Percentiles rank a stretch among this genome's conserved stretches.
Evolutionary conservation across 768 basidiomycete genomes (phyloP).

Genomic region (Trametes coccinea): DNA sequence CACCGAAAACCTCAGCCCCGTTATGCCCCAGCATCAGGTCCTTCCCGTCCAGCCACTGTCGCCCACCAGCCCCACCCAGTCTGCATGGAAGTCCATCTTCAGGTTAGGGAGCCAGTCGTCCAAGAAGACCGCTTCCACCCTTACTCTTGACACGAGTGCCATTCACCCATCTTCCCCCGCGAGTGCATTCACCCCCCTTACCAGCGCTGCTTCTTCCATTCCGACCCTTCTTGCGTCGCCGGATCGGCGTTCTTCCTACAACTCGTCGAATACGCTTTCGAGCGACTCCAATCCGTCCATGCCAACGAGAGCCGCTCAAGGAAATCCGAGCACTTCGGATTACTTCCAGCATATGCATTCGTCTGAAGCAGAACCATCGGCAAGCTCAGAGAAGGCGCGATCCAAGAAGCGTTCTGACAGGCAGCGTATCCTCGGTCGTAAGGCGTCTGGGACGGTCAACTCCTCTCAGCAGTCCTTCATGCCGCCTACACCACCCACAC

Average conservation of each 20-base stretch:
- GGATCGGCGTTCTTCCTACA: constrained; percentile 73
- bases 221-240: constrained; percentile 43
- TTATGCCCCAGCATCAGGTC: constrained; percentile 24
- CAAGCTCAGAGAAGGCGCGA: constrained; percentile 20
- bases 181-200: constrained; percentile 34
- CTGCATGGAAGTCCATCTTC: constrained; percentile 74
- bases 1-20: constrained; percentile 24
- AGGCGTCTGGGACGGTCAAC: constrained; percentile 46
- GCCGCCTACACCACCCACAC: constrained; percentile 34
- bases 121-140: constrained; percentile 53
- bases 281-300: constrained; percentile 60
- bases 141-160: constrained; percentile 55
- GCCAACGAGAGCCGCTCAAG: constrained; percentile 24
- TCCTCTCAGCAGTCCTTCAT: constrained; percentile 52
- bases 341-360: constrained; percentile 27
- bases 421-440: constrained; percentile 33
- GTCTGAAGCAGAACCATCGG: constrained; percentile 18
- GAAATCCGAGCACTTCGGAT: constrained; percentile 24
- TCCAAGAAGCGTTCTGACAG: constrained; percentile 35
- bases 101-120: constrained; percentile 64
- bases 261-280: constrained; percentile 75
- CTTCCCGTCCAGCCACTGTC: constrained; percentile 21
- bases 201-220: constrained; percentile 22
- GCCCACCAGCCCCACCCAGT: constrained; percentile 18
- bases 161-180: constrained; percentile 37